Conservation (phyloP, 2,329 filamentous ascomycete genomes). For the Mariannaea elegans region DNA sequence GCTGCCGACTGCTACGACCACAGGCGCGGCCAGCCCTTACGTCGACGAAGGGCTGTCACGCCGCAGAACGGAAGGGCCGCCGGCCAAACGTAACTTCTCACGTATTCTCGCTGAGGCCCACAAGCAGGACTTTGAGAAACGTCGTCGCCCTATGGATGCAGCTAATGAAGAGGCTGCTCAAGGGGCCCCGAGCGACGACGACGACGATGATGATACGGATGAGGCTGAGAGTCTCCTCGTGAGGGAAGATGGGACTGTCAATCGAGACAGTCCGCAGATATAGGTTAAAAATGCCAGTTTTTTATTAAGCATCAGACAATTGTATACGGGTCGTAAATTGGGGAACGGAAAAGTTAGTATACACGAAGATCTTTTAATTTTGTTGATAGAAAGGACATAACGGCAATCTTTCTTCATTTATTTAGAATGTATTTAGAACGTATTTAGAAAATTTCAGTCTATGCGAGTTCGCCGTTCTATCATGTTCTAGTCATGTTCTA, state of each 20-base stretch:
- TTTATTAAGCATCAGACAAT: not conserved
- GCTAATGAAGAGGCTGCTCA: constrained; percentile 35
- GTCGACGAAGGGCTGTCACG: constrained; percentile 38
- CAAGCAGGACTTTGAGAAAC: constrained; percentile 90
- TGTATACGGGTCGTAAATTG: not conserved
- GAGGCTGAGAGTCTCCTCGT: constrained; percentile 40
- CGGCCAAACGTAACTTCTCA: constrained; percentile 49
- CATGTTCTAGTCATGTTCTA: constrained; percentile 10
- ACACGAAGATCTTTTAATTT: not conserved
- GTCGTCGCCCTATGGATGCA: constrained; percentile 54
- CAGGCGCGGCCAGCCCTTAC: constrained; percentile 30
- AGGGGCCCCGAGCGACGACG: constrained; percentile 46
- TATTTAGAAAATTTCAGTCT: not conserved
- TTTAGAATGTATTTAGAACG: not conserved
- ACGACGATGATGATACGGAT: constrained; percentile 42
- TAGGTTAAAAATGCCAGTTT: not conserved
- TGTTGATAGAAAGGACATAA: not conserved
- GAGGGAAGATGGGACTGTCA: constrained; percentile 34
- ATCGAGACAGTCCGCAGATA: not conserved
- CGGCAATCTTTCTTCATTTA: not conserved
- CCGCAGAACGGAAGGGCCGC: constrained; percentile 44
- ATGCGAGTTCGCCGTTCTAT: not conserved
- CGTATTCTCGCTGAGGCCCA: constrained; percentile 85
- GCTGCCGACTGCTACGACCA: constrained; percentile 14
- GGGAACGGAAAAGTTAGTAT: not conserved